phyloP scores from a whole-genome alignment of 805 yeast genomes.

The Danielozyma ontarioensis region DNA sequence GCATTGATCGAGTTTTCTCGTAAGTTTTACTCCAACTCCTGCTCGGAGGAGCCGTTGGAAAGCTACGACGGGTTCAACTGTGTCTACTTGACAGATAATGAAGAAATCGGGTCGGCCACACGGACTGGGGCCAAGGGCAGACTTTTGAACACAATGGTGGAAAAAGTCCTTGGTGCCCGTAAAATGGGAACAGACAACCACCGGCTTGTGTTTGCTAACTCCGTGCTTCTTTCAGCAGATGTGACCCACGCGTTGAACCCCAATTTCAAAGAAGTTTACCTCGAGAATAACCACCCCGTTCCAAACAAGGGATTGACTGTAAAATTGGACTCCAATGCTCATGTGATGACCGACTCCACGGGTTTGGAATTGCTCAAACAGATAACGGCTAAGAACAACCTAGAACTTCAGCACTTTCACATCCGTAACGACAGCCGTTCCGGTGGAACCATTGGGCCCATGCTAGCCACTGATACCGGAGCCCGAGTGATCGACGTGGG shows the following conservation, averaged over 20 bases:
- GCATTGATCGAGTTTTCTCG: conserved; percentile 23
- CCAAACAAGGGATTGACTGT: conserved; percentile 35
- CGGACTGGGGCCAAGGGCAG: conserved; percentile 37
- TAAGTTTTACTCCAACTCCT: conserved; percentile 4
- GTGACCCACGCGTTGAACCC: conserved; percentile 42
- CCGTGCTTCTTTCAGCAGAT: conserved; percentile 36
- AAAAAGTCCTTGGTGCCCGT: conserved; percentile 8
- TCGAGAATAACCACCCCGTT: conserved; percentile 29
- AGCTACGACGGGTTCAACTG: conserved; percentile 23
- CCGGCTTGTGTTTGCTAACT: conserved; percentile 21
- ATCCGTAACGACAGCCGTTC: conserved; percentile 36
- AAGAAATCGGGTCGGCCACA: conserved; percentile 37
- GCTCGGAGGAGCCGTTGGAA: conserved; percentile 5
- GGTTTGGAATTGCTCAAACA: conserved; percentile 21
- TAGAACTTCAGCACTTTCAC: conserved; percentile 33
- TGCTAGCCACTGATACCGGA: conserved; percentile 30
- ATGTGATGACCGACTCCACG: conserved; percentile 31
- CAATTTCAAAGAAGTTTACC: conserved; percentile 28
- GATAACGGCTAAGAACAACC: conserved; percentile 18
- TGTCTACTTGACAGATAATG: conserved; percentile 34
- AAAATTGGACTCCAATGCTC: conserved; percentile 33
- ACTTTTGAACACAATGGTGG: conserved; percentile 19
- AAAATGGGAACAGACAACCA: conserved; percentile 2
- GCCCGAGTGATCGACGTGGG: conserved; percentile 38
- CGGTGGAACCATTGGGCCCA: conserved; percentile 42